These are phyloP conservation scores for Laetiporus sulphureus DNA, from an alignment of 1,284 basidiomycete genomes.

Conservation along the genomic window DNA sequence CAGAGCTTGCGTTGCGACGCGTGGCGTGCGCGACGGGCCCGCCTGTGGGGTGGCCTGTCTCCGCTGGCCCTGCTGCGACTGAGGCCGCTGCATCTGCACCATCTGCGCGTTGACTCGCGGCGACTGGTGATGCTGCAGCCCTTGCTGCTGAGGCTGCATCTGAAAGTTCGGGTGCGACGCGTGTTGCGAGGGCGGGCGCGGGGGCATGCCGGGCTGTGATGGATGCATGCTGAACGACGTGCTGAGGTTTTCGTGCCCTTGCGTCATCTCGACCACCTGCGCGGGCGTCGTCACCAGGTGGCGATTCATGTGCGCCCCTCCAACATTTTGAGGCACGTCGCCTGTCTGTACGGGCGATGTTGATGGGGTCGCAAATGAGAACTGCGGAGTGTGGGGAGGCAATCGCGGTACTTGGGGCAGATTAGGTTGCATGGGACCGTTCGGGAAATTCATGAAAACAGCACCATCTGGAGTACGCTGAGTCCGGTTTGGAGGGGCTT, in stretches of 20 bases:
- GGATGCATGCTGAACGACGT: conserved; percentile 32
- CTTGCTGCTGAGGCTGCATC: conserved; percentile 19
- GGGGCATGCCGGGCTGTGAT: conserved; percentile 25
- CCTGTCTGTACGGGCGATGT: conserved; percentile 36
- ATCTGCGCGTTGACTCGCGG: conserved; percentile 24
- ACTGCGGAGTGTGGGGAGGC: conserved; percentile 28
- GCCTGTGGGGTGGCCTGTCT: conserved; percentile 19
- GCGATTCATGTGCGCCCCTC: conserved; percentile 13
- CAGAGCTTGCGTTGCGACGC: conserved; percentile 17
- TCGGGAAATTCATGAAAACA: conserved; percentile 39
- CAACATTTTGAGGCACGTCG: conserved; percentile 30
- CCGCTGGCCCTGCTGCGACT: conserved; percentile 20
- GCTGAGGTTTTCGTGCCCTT: conserved; percentile 39
- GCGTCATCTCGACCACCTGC: conserved; percentile 32
- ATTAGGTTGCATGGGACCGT: conserved; percentile 33
- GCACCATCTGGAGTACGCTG: conserved; percentile 39
- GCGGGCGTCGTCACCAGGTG: conserved; percentile 49
- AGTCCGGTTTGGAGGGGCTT: conserved; percentile 27
- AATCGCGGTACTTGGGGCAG: conserved; percentile 32
- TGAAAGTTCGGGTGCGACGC: conserved; percentile 22
- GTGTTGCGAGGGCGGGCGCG: conserved; percentile 42
- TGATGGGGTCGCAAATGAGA: conserved; percentile 35
- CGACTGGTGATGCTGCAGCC: conserved; percentile 33
- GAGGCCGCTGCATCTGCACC: conserved; percentile 18
- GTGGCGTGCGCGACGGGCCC: conserved; percentile 16